A percentile compares a stretch with the other conserved stretches of the same genome.
Conservation (phyloP, 129 eudicot genomes). For the Helianthus tuberosus region DNA sequence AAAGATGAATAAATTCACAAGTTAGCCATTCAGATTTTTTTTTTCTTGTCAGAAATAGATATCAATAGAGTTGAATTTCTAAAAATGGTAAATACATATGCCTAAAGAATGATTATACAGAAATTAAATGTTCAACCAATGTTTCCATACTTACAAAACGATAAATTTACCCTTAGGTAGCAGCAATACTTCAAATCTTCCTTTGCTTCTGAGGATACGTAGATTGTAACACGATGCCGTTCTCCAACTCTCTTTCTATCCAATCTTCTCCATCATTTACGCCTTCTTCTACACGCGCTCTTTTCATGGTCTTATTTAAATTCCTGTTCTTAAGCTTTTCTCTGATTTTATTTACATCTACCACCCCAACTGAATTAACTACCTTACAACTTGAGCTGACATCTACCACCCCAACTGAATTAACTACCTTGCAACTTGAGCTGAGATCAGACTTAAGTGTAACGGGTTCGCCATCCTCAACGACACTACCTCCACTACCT, state of each 20-base stretch:
- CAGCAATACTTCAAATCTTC: conserved; percentile 21
- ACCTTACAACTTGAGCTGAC: neutral
- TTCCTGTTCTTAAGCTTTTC: conserved; percentile 54
- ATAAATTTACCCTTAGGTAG: conserved; percentile 19
- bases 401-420: conserved; percentile 42
- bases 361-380: conserved; percentile 27
- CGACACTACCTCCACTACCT: conserved; percentile 59
- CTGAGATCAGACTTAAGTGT: conserved; percentile 38
- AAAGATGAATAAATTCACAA: conserved; percentile 5
- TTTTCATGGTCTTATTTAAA: conserved; percentile 25
- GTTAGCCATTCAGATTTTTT: neutral
- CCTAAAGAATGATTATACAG: conserved; percentile 10
- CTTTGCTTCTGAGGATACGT: conserved; percentile 35
- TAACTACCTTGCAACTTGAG: conserved; percentile 39
- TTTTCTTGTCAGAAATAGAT: neutral
- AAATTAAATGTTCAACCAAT: neutral
- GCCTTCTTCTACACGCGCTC: conserved; percentile 23
- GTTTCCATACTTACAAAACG: conserved; percentile 33
- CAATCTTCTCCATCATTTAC: conserved; percentile 48
- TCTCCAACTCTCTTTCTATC: conserved; percentile 69
- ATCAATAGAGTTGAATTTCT: neutral
- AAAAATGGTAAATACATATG: neutral
- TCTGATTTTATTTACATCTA: conserved; percentile 57
- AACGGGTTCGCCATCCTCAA: conserved; percentile 55
- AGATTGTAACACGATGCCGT: conserved; percentile 49